phyloP scores from a whole-genome alignment of 2,329 filamentous ascomycete genomes.

The Magnaporthiopsis rhizophila region DNA sequence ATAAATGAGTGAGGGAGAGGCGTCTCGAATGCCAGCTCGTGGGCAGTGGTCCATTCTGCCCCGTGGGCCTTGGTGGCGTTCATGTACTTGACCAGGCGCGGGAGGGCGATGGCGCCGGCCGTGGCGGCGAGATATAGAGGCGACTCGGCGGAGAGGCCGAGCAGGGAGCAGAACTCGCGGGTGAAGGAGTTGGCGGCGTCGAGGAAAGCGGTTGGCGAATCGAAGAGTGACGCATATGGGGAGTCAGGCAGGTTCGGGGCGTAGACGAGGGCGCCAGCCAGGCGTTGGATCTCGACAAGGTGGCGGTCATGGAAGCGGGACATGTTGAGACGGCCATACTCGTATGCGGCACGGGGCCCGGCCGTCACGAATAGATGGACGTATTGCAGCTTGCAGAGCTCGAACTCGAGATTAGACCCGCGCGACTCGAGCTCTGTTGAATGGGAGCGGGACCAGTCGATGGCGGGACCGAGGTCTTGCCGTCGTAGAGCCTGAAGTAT shows the following conservation, averaged over 20 bases:
- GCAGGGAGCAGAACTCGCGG: conserved; percentile 85
- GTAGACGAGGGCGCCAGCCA: conserved; percentile 76
- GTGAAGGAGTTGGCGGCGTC: conserved; percentile 85
- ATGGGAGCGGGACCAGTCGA: conserved; percentile 74
- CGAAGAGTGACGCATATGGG: conserved; percentile 73
- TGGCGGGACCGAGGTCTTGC: conserved; percentile 72
- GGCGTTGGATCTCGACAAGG: conserved; percentile 68
- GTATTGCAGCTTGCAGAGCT: conserved; percentile 83
- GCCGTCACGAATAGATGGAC: conserved; percentile 63
- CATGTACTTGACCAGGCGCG: conserved; percentile 80
- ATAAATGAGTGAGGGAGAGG: conserved; percentile 52
- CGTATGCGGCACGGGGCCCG: conserved; percentile 45
- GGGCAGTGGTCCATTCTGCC: conserved; percentile 88
- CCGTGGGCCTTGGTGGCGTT: conserved; percentile 80
- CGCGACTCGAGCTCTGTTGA: conserved; percentile 64
- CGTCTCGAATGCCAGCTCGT: conserved; percentile 78
- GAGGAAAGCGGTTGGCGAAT: conserved; percentile 57
- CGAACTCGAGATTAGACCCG: conserved; percentile 91
- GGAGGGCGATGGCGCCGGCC: conserved; percentile 84
- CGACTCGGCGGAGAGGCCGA: conserved; percentile 83
- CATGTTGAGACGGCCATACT: conserved; percentile 71
- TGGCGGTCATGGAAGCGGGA: conserved; percentile 67
- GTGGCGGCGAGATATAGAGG: conserved; percentile 90
- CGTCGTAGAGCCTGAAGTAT: conserved; percentile 73
- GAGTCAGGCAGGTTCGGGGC: conserved; percentile 64